Evolutionary conservation across 345 rosid species (phyloP).

Genomic region (Camelina sativa): DNA sequence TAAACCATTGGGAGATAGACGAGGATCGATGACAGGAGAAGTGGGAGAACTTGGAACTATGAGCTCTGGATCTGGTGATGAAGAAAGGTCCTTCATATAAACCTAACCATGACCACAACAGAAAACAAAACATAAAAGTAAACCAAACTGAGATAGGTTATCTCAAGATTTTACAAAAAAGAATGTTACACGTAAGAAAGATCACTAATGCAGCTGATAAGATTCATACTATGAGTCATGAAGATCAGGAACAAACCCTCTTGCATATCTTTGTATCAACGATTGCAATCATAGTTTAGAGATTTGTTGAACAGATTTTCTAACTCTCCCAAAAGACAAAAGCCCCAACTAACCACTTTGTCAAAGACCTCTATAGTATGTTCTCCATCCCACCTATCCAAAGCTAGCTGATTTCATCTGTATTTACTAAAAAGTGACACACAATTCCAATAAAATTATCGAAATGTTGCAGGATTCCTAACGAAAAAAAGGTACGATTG

Average conservation of each 20-base stretch:
- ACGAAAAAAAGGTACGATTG: not conserved
- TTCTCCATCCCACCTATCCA: not conserved
- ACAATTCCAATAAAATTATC: not conserved
- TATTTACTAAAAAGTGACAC: not conserved
- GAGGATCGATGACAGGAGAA: constrained; percentile 84
- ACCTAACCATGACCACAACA: constrained; percentile 53
- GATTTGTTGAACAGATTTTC: not conserved
- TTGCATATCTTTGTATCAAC: not conserved
- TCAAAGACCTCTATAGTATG: not conserved
- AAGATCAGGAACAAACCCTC: not conserved
- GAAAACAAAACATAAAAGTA: not conserved
- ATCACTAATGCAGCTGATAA: constrained; percentile 4
- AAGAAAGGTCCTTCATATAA: constrained; percentile 75
- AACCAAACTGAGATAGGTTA: not conserved
- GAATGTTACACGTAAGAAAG: constrained; percentile 11
- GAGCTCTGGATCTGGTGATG: constrained; percentile 67
- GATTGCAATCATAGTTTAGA: not conserved
- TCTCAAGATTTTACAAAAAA: constrained; percentile 2
- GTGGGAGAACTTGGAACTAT: constrained; percentile 63
- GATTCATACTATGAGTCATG: not conserved
- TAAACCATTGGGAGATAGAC: constrained; percentile 84
- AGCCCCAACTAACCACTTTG: not conserved
- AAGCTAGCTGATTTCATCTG: constrained; percentile 1
- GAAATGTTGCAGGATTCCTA: not conserved
- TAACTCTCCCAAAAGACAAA: constrained; percentile 5